These are phyloP conservation scores for Vararia minispora DNA, from an alignment of 768 basidiomycete species.

Conservation along the genomic window DNA sequence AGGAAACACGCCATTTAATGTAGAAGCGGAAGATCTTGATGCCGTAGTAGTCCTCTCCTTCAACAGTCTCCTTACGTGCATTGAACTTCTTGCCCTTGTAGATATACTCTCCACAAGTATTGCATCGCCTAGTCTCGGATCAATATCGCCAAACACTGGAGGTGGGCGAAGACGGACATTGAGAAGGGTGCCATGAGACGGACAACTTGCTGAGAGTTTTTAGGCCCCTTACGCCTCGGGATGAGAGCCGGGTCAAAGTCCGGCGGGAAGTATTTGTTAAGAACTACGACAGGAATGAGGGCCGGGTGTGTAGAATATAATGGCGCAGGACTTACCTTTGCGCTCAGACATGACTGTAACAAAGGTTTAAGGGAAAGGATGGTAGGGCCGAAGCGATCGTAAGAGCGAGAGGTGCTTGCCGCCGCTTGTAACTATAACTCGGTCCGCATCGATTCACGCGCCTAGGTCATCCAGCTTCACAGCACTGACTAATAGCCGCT, in stretches of 20 bases:
- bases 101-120: constrained; percentile 96
- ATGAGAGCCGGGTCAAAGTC: constrained; percentile 98
- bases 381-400: no score
- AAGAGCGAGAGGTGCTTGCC: no score
- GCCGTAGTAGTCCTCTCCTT: constrained; percentile 94
- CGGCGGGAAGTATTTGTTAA: constrained; percentile 95
- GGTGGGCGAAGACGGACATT: constrained; percentile 69
- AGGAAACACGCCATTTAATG: constrained; percentile 66
- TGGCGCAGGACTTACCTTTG: constrained; percentile 49
- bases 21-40: constrained; percentile 96
- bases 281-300: constrained; percentile 35
- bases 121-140: constrained; percentile 87
- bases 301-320: background rate
- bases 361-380: no score
- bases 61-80: constrained; percentile 95
- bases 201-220: constrained; percentile 94
- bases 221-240: constrained; percentile 78
- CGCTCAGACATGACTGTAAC: constrained; percentile 87
- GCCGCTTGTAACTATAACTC: no score
- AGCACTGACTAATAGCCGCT: no score
- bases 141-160: no score
- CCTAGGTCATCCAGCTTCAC: no score
- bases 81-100: constrained; percentile 99
- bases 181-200: constrained; percentile 99
- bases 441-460: no score